Conservation (phyloP, 306 rosid genomes). For the Castanospermum australe region DNA sequence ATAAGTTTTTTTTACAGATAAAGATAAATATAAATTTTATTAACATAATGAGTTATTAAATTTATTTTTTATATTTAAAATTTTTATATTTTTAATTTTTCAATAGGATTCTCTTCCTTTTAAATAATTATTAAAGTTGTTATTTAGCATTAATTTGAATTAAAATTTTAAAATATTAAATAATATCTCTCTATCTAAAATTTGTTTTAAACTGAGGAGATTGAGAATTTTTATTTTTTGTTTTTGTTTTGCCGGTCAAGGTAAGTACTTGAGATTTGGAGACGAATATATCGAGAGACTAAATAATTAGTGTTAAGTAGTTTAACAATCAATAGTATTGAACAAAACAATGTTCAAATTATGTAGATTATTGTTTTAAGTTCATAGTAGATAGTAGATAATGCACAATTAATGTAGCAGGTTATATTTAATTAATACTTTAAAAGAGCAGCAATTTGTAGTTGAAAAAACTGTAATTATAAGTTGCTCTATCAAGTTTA, state of each 20-base stretch:
- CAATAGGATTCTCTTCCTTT: too few species aligned
- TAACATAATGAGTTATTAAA: too few species aligned
- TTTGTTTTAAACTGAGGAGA: background rate
- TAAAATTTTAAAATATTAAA: too few species aligned
- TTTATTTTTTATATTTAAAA: too few species aligned
- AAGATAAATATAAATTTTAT: too few species aligned
- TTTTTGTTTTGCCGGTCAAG: background rate
- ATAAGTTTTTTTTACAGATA: too few species aligned
- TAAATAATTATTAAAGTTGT: too few species aligned
- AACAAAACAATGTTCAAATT: background rate
- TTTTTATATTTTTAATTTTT: too few species aligned
- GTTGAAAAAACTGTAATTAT: background rate
- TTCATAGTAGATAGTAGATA: background rate
- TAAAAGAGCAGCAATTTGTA: too few species aligned
- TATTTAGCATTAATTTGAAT: too few species aligned
- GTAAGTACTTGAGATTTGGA: background rate
- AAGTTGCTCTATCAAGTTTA: background rate
- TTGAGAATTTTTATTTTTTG: background rate
- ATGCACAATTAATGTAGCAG: background rate
- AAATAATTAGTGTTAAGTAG: background rate
- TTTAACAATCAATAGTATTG: background rate
- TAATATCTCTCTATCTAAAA: background rate
- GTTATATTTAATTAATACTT: background rate
- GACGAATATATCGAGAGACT: background rate
- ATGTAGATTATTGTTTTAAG: background rate